A percentile compares a stretch with the other conserved stretches of the same genome.
These are phyloP conservation scores for Paraglomus brasilianum DNA, from an alignment of 192 early-diverging fungal genomes.

Conservation along the genomic window DNA sequence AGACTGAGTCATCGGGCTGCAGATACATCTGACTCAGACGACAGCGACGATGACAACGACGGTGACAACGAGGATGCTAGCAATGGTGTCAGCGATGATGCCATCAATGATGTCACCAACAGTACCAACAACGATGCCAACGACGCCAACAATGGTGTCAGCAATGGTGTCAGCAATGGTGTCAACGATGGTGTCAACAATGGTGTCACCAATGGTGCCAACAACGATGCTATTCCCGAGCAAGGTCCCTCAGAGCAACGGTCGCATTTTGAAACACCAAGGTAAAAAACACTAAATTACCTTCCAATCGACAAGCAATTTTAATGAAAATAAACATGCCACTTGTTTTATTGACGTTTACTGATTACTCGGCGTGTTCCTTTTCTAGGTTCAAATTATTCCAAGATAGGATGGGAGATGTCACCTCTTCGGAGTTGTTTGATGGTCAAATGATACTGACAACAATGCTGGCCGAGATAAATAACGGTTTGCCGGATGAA, in stretches of 20 bases:
- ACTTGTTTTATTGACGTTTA: background rate
- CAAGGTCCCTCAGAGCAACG: too few species aligned
- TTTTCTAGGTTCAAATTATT: conserved; percentile 43
- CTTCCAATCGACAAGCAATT: background rate
- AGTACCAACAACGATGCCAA: background rate
- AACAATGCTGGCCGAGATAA: conserved; percentile 55
- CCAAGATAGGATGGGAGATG: conserved; percentile 46
- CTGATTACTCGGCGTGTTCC: background rate
- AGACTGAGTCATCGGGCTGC: conserved; percentile 34
- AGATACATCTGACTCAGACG: conserved; percentile 46
- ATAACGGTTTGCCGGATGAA: conserved; percentile 41
- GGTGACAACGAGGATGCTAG: conserved; percentile 26
- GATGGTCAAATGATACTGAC: conserved; percentile 56
- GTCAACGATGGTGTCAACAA: background rate
- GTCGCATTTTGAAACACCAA: background rate
- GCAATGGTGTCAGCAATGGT: background rate
- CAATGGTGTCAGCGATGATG: background rate
- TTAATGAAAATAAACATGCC: background rate
- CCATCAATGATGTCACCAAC: background rate
- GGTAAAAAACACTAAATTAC: background rate
- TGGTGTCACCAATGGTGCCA: background rate
- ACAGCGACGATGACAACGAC: conserved; percentile 44
- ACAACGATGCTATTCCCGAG: background rate
- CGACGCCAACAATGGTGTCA: background rate
- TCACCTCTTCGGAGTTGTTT: conserved; percentile 43